phyloP scores from a whole-genome alignment of 73 alveolate genomes.

The Symbiodinium pilosum region DNA sequence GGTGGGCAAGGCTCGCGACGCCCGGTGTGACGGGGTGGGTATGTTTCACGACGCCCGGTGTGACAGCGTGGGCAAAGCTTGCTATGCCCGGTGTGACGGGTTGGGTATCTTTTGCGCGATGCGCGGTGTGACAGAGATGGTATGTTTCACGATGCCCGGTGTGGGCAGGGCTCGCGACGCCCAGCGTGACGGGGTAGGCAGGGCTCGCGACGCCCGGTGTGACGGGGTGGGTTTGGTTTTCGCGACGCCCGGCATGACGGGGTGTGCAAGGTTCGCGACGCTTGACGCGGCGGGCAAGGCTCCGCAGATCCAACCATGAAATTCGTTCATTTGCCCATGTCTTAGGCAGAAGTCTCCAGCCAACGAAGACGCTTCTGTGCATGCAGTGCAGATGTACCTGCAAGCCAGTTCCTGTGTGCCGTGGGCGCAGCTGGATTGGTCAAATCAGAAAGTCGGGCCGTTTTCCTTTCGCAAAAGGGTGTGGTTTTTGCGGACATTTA shows the following conservation, averaged over 20 bases:
- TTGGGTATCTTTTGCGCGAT: neutral
- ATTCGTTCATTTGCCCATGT: too few relatives aligned
- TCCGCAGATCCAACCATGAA: too few relatives aligned
- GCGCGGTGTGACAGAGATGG: neutral
- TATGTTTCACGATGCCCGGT: too few relatives aligned
- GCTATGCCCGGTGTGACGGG: slow-evolving; percentile 15
- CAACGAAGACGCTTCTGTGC: too few relatives aligned
- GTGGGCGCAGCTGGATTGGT: neutral
- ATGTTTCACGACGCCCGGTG: neutral
- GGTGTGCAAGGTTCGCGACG: neutral
- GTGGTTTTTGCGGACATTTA: too few relatives aligned
- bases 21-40: slow-evolving; percentile 6
- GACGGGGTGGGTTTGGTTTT: neutral
- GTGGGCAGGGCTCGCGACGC: neutral
- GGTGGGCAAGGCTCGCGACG: neutral
- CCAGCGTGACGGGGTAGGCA: neutral
- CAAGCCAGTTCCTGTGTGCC: neutral
- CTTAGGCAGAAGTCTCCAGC: too few relatives aligned
- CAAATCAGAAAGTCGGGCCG: neutral
- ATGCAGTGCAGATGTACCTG: too few relatives aligned
- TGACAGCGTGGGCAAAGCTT: neutral
- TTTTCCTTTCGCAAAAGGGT: too few relatives aligned
- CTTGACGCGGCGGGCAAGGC: too few relatives aligned
- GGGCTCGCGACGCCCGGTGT: neutral
- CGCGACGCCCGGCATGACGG: slow-evolving; percentile 4